Percentiles rank a stretch among this genome's conserved stretches.
phyloP scores from a whole-genome alignment of 1,284 basidiomycete genomes.

The Peniophora sp. region DNA sequence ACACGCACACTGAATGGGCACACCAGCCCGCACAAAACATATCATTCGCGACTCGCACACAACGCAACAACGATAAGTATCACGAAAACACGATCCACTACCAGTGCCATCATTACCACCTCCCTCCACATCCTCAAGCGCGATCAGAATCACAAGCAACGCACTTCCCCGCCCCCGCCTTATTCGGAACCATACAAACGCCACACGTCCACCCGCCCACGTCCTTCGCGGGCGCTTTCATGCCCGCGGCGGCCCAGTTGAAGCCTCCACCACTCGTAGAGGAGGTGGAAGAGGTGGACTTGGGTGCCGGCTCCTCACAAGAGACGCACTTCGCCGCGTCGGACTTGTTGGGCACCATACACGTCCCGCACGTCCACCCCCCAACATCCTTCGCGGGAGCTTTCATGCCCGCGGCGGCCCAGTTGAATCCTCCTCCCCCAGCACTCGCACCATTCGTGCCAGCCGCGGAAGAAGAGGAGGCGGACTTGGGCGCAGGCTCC shows the following conservation, averaged over 20 bases:
- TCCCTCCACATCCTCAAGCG: conserved; percentile 4
- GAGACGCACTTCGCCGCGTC: conserved; percentile 34
- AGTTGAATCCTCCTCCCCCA: conserved; percentile 32
- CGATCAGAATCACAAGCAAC: conserved; percentile 30
- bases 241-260: conserved; percentile 47
- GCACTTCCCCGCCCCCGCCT: conserved; percentile 35
- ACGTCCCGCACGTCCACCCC: conserved; percentile 39
- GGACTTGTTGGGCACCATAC: conserved; percentile 32
- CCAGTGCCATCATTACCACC: too few relatives aligned
- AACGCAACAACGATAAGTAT: too few relatives aligned
- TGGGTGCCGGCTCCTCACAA: conserved; percentile 30
- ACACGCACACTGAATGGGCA: too few relatives aligned
- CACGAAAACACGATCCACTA: too few relatives aligned
- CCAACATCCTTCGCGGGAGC: conserved; percentile 12
- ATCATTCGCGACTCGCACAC: too few relatives aligned
- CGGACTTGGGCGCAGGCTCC: conserved; percentile 17
- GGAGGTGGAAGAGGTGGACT: not conserved
- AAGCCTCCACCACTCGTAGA: conserved; percentile 25
- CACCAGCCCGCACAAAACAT: too few relatives aligned
- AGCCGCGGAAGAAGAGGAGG: not conserved
- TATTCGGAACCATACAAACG: conserved; percentile 32
- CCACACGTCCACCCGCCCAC: conserved; percentile 34
- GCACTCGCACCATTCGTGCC: too few relatives aligned
- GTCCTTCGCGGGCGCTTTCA: conserved; percentile 28
- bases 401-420: conserved; percentile 21